These are phyloP conservation scores for Panaeolus cyanescens DNA, from an alignment of 768 basidiomycete genomes.

Conservation along the genomic window DNA sequence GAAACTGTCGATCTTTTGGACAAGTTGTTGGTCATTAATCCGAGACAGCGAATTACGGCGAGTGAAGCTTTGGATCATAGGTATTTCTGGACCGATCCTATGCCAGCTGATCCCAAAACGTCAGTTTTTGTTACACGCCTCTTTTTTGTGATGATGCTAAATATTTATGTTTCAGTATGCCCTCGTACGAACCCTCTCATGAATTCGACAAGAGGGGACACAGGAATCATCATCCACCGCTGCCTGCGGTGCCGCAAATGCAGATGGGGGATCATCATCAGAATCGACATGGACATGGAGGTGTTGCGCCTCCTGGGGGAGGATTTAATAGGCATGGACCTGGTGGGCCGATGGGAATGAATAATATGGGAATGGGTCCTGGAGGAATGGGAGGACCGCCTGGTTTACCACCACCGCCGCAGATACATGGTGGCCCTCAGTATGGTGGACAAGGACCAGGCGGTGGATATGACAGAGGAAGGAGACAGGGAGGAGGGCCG, in stretches of 20 bases:
- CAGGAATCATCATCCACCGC: slow-evolving; percentile 38
- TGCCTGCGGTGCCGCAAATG: slow-evolving; percentile 29
- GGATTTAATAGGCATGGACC: not conserved
- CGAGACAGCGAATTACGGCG: slow-evolving; percentile 82
- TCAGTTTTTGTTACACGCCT: slow-evolving; percentile 31
- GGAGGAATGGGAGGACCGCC: not conserved
- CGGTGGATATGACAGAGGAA: not conserved
- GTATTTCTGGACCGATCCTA: slow-evolving; percentile 92
- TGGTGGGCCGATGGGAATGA: not conserved
- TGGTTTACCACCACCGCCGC: not conserved
- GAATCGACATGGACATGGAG: slow-evolving; percentile 12
- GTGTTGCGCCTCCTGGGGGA: slow-evolving; percentile 2
- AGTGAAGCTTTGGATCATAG: slow-evolving; percentile 86
- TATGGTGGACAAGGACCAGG: not conserved
- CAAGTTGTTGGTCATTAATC: slow-evolving; percentile 81
- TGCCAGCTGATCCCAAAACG: slow-evolving; percentile 85
- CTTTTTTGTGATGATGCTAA: not conserved
- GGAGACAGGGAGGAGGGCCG: no score
- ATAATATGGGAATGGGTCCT: not conserved
- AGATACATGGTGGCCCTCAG: not conserved
- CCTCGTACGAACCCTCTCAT: slow-evolving; percentile 79
- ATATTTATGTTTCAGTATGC: slow-evolving; percentile 46
- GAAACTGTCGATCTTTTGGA: slow-evolving; percentile 85
- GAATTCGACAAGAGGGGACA: slow-evolving; percentile 80
- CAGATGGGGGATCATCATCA: slow-evolving; percentile 22